Evolutionary conservation across 495 filamentous ascomycete species (phyloP), one percentile per base, ranked within the genome.

Genomic region (Talaromyces borbonicus): DNA sequence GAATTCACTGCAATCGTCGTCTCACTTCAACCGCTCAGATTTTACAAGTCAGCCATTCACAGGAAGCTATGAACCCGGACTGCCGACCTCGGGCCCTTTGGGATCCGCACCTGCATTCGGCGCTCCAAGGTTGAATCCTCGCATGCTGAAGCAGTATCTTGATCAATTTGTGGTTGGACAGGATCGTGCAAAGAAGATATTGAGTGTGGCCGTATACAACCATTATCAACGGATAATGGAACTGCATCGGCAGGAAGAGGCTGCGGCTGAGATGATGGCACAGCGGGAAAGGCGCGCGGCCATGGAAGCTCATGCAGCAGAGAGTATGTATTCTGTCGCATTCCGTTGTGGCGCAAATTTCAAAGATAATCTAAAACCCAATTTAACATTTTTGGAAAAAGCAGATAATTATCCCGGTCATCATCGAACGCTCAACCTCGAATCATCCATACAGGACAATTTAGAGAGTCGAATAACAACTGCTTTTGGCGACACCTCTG

Each of bases 101-200:
- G 73, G 65, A 8, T 69, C 77, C 42, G 71, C 77, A 6, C 74
- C 77, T 14, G 65, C 69, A 3, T 66, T 80, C 53, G 84, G 85
- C 43, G 80, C 79, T 8, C 78, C 83, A 16, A 74, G 75, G 37
- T 72, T 94, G 48, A 94, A 88, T n/a, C 88, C 86, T 3, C 79
- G 75, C 48, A 69, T 79, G 48, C 69, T 98, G 52, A 97, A 97
- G 65, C 75, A 87, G 52, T 85, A 95, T 58, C 78, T 97, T 8
- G 93, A 98, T 57, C 84, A 90, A 58, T 97, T 87, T 60, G 90
- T 98, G 5, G 90, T 98, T 5, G 93, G 93, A 18, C 92, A 98
- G 59, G 85, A 94, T 53, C 81, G 86, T 40, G 87, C 92, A n/a
- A 98, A 97, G 74, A 92, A 92, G 60, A 84, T 89, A 19, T 75